These are phyloP conservation scores for Metschnikowia henanensis DNA, from an alignment of 805 yeast species.

Conservation along the genomic window DNA sequence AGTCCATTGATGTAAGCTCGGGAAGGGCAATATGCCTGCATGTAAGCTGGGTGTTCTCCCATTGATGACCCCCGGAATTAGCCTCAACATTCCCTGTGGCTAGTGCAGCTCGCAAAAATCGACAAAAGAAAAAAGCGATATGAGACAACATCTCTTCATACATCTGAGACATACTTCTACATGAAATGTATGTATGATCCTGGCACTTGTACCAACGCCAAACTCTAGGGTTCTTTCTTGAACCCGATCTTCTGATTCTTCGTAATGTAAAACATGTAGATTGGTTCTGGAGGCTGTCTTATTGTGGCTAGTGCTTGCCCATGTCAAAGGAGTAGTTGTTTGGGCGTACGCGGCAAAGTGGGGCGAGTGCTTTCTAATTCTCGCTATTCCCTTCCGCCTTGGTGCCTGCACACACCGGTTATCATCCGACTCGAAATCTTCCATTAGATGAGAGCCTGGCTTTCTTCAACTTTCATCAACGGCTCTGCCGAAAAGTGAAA, in stretches of 20 bases:
- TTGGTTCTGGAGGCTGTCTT: too few relatives aligned
- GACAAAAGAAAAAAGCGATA: background rate
- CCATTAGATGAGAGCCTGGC: too few relatives aligned
- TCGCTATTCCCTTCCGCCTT: background rate
- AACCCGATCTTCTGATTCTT: too few relatives aligned
- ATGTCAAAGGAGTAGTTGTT: background rate
- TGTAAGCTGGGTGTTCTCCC: too few relatives aligned
- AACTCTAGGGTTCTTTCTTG: too few relatives aligned
- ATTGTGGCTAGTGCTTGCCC: background rate
- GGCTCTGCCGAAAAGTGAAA: too few relatives aligned
- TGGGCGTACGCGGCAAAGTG: background rate
- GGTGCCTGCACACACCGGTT: too few relatives aligned
- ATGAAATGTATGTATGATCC: background rate
- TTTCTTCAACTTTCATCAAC: too few relatives aligned
- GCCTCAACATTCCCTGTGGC: conserved; percentile 3
- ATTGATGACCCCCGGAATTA: conserved; percentile 6
- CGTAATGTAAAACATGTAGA: too few relatives aligned
- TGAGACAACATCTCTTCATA: conserved; percentile 4
- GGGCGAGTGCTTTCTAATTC: background rate
- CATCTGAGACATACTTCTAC: background rate
- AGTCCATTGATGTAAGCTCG: background rate
- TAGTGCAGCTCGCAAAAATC: background rate
- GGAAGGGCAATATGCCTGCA: too few relatives aligned
- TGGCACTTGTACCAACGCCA: too few relatives aligned
- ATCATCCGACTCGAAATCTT: too few relatives aligned